phyloP scores from a whole-genome alignment of 257 asterid species.

The Solanum acaule region DNA sequence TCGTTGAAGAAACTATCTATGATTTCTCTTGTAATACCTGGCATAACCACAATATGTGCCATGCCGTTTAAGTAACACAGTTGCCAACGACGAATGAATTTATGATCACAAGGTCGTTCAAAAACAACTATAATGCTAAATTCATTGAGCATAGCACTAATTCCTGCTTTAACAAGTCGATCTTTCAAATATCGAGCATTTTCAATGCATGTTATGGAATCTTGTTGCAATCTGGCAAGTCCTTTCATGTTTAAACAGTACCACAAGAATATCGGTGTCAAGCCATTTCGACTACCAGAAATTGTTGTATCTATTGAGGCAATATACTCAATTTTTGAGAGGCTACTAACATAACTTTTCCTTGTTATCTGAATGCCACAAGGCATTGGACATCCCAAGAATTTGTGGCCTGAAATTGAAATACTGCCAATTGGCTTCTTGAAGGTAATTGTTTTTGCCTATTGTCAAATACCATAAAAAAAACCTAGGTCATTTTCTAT shows the following conservation, averaged over 20 bases:
- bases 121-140: conserved; percentile 5
- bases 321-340: not conserved
- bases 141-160: conserved; percentile 2
- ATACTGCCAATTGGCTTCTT: not conserved
- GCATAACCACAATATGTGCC: conserved; percentile 1
- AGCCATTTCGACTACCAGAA: not conserved
- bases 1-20: not conserved
- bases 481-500: not conserved
- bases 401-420: not conserved
- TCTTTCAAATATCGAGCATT: not conserved
- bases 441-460: not conserved
- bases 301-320: not conserved
- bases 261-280: not conserved
- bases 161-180: not conserved
- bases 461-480: not conserved
- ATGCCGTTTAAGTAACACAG: not conserved
- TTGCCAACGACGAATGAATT: conserved; percentile 5
- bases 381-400: not conserved
- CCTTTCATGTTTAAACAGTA: not conserved
- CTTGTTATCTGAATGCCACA: not conserved
- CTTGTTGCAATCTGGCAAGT: not conserved
- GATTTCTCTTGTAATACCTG: not conserved
- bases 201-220: not conserved
- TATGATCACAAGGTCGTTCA: not conserved
- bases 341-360: not conserved